Conservation (phyloP, 176 grass and related monocot species). For the Phoenix dactylifera region DNA sequence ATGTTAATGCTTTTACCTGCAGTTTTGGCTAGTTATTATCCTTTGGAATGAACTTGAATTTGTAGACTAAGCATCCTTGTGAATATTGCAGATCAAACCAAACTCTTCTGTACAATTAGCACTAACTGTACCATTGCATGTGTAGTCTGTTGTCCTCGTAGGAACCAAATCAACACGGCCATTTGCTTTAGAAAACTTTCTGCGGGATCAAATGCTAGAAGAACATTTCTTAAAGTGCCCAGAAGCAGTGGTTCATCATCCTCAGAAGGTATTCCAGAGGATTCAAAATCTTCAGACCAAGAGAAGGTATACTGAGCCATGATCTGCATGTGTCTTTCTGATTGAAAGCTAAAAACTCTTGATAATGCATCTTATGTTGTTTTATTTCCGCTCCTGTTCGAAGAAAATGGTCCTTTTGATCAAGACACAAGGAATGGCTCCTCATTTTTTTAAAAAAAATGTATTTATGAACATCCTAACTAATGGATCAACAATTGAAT, state of each 20-base stretch:
- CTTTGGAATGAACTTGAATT: no score
- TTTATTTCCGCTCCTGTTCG: neutral
- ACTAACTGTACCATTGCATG: neutral
- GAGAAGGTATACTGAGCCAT: conserved; percentile 37
- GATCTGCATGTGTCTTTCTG: neutral
- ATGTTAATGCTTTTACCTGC: no score
- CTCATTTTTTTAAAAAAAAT: no score
- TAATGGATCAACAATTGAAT: no score
- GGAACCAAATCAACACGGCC: conserved; percentile 4
- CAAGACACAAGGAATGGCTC: no score
- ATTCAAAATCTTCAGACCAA: conserved; percentile 31
- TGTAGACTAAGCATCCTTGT: no score
- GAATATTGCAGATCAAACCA: no score
- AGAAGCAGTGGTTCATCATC: conserved; percentile 34
- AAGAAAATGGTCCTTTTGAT: no score
- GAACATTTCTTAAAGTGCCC: conserved; percentile 8
- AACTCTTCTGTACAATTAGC: neutral
- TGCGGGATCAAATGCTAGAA: conserved; percentile 23
- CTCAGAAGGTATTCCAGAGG: conserved; percentile 29
- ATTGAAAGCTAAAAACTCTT: neutral
- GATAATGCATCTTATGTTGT: neutral
- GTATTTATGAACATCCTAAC: no score
- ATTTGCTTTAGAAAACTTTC: conserved; percentile 19
- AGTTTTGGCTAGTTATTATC: no score
- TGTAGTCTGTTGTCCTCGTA: conserved; percentile 6